These are phyloP conservation scores for Arthrobotrys musiformis DNA, from an alignment of 2,329 filamentous ascomycete species.

Conservation along the genomic window DNA sequence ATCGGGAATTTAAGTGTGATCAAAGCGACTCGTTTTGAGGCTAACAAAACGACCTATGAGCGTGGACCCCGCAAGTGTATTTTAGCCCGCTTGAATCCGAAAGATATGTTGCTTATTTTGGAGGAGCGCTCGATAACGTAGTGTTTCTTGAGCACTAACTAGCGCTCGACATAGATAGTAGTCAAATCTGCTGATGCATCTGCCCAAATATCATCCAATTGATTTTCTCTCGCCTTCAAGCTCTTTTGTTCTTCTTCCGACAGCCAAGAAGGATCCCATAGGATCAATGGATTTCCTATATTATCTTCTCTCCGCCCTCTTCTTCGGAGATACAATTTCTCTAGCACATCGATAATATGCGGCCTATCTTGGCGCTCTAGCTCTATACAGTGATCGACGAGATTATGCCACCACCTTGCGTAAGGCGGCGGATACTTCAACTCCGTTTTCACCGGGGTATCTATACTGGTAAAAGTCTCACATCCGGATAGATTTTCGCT, in stretches of 20 bases:
- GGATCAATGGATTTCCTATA: neutral
- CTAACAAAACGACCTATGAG: no score
- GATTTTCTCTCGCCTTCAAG: neutral
- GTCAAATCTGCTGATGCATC: neutral
- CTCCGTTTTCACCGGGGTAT: neutral
- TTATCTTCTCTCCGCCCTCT: constrained; percentile 7
- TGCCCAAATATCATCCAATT: neutral
- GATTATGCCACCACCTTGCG: constrained; percentile 13
- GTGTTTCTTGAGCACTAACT: neutral
- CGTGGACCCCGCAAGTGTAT: no score
- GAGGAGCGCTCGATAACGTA: neutral
- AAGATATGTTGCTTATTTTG: neutral
- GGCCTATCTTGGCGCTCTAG: constrained; percentile 22
- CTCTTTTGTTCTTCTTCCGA: neutral
- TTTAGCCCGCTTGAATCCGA: no score
- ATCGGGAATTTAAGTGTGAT: no score
- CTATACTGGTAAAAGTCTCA: neutral
- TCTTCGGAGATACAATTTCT: neutral
- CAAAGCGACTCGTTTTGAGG: no score
- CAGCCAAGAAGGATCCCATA: constrained; percentile 30
- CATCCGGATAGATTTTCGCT: neutral
- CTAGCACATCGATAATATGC: constrained; percentile 20
- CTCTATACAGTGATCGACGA: constrained; percentile 32
- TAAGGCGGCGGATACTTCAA: neutral
- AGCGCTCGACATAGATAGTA: no score